Conservation (phyloP, 2,329 filamentous ascomycete genomes). For the Colletotrichum incanum region DNA sequence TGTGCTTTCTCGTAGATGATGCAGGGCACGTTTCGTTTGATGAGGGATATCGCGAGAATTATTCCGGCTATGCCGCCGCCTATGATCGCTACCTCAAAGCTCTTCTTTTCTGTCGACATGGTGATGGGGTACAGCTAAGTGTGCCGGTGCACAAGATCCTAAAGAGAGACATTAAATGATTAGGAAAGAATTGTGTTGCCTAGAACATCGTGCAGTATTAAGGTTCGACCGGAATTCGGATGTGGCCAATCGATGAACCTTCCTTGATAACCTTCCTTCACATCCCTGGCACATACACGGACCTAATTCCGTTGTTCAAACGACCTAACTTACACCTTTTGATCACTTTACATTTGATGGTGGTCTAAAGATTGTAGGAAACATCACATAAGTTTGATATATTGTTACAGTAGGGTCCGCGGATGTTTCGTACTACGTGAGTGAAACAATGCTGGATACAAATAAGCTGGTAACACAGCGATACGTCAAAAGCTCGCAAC, state of each 20-base stretch:
- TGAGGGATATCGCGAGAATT: slow-evolving; percentile 61
- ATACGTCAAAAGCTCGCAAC: background rate
- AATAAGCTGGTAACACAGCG: background rate
- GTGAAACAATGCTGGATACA: background rate
- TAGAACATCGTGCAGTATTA: background rate
- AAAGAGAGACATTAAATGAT: too few relatives aligned
- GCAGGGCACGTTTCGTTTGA: slow-evolving; percentile 59
- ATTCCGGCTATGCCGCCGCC: slow-evolving; percentile 68
- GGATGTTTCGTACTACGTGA: background rate
- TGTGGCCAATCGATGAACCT: background rate
- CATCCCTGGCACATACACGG: background rate
- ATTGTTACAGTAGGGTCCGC: background rate
- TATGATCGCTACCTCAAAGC: slow-evolving; percentile 59
- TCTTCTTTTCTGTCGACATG: slow-evolving; percentile 11
- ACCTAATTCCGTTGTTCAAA: background rate
- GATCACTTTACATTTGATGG: too few relatives aligned
- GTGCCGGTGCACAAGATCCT: too few relatives aligned
- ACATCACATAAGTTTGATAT: too few relatives aligned
- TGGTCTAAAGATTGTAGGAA: too few relatives aligned
- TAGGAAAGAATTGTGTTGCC: too few relatives aligned
- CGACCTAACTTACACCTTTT: too few relatives aligned
- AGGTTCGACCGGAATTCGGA: background rate
- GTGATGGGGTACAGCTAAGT: too few relatives aligned
- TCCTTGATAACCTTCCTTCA: too few relatives aligned
- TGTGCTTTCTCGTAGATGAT: slow-evolving; percentile 63